A percentile compares a stretch with the other conserved stretches of the same genome.
Evolutionary conservation across 2,329 filamentous ascomycete genomes (phyloP).

Genomic region (Microdochium trichocladiopsis): DNA sequence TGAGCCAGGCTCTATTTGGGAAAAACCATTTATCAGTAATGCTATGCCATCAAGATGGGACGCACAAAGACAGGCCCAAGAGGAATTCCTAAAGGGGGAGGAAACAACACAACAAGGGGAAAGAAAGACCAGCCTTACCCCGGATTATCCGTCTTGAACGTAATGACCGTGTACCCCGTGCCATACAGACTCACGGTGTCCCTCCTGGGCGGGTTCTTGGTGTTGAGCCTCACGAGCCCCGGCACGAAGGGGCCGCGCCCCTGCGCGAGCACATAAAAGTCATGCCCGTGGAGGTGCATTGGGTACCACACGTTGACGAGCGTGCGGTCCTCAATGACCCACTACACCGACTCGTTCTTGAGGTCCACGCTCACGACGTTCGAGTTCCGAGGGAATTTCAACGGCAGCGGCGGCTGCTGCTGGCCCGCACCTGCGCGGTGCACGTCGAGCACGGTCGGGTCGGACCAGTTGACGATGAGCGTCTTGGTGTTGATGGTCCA

Average conservation of each 20-base stretch:
- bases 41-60: too few species aligned
- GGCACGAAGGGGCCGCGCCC: constrained; percentile 6
- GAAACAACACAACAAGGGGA: not conserved
- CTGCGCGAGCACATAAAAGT: constrained; percentile 21
- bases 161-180: constrained; percentile 25
- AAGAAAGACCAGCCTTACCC: constrained; percentile 20
- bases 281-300: constrained; percentile 14
- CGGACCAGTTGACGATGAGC: constrained; percentile 26
- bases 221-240: constrained; percentile 7
- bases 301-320: constrained; percentile 3
- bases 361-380: constrained; percentile 12
- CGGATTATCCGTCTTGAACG: constrained; percentile 28
- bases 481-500: constrained; percentile 26
- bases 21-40: not conserved
- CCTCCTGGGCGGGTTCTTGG: constrained; percentile 25
- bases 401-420: constrained; percentile 7
- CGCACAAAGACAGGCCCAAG: too few species aligned
- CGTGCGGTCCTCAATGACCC: constrained; percentile 1
- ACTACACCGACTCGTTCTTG: not conserved
- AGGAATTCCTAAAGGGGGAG: too few species aligned
- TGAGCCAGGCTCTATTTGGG: constrained; percentile 21
- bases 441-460: constrained; percentile 27
- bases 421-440: constrained; percentile 6
- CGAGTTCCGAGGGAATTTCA: constrained; percentile 16
- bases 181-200: constrained; percentile 25